Base-by-base conservation (phyloP, 108 stramenopile genomes). In the Nitzschia putrida region DNA sequence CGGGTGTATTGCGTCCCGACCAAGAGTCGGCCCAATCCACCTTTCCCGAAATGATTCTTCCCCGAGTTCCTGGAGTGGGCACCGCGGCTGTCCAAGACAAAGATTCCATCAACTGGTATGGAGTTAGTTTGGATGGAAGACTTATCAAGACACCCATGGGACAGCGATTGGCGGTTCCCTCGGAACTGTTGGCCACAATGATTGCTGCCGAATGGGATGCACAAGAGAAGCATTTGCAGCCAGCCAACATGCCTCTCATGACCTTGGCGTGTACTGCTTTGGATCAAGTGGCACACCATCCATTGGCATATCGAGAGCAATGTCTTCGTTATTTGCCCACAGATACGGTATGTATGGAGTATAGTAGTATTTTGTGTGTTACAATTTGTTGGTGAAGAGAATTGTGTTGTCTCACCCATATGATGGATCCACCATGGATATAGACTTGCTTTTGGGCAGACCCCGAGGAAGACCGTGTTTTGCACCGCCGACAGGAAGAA, bases 201-300 rank as follows among this genome's bases (percentile, higher is more conserved):
- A 80, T 98, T 26, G 96, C 96, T 0, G 82, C 90, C 23, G 98
- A 99, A 72, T 98, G 98, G 97, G 95, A 98, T 60, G 71, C 85
- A 0, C 96, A 97, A 75, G 64, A 24, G 5, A 65, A 77, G 50
- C 74, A 81, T 49, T 75, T 98, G 11, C 80, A 91, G 59, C 97
- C 97, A 10, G 83, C 95, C n/a, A 81, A 92, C 53, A 98, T 98
- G 97, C 97, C 98, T 7, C 75, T 97, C n/a, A 98, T 95, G 96
- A 96, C 96, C 0, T 70, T 98, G 76, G 94, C 69, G 37, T 97
- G 87, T 85, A 99, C 94, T 13, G 83, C 88, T 13, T 80, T 96
- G 43, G 95, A 96, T 80, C 95, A 96, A 67, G 85, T 82, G 1
- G 74, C 84, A 18, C 63, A 72, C 24, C 71, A 88, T 60, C 83